A percentile compares a stretch with the other conserved stretches of the same genome.
These are phyloP conservation scores for Babjeviella inositovora DNA, from an alignment of 805 yeast species.

Conservation along the genomic window DNA sequence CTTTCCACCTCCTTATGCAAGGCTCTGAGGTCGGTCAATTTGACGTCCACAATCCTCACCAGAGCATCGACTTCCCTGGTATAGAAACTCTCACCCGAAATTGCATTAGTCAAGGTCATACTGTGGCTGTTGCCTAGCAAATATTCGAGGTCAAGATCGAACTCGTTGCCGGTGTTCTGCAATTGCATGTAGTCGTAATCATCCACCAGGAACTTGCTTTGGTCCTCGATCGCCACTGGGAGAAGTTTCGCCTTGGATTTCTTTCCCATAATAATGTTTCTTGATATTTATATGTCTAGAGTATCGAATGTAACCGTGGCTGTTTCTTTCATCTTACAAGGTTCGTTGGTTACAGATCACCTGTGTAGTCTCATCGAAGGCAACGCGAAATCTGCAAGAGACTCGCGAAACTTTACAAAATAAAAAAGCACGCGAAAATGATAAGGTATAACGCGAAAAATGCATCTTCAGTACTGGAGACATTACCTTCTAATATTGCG, in stretches of 20 bases:
- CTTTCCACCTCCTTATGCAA: background rate
- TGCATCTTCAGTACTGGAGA: too few species aligned
- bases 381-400: background rate
- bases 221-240: background rate
- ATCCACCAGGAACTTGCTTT: conserved; percentile 1
- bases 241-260: too few species aligned
- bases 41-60: too few species aligned
- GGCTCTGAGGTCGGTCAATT: too few species aligned
- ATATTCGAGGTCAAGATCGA: background rate
- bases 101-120: background rate
- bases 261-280: too few species aligned
- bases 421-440: too few species aligned
- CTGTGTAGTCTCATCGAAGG: background rate
- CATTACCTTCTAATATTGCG: too few species aligned
- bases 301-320: background rate
- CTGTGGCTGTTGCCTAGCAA: background rate
- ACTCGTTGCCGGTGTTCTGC: conserved; percentile 1
- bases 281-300: too few species aligned
- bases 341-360: background rate
- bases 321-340: background rate
- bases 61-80: too few species aligned
- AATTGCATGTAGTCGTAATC: conserved; percentile 1
- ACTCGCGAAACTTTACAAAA: too few species aligned
- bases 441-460: too few species aligned
- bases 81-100: too few species aligned